These are phyloP conservation scores for Beauveria bassiana DNA, from an alignment of 2,329 filamentous ascomycete genomes.

Conservation along the genomic window DNA sequence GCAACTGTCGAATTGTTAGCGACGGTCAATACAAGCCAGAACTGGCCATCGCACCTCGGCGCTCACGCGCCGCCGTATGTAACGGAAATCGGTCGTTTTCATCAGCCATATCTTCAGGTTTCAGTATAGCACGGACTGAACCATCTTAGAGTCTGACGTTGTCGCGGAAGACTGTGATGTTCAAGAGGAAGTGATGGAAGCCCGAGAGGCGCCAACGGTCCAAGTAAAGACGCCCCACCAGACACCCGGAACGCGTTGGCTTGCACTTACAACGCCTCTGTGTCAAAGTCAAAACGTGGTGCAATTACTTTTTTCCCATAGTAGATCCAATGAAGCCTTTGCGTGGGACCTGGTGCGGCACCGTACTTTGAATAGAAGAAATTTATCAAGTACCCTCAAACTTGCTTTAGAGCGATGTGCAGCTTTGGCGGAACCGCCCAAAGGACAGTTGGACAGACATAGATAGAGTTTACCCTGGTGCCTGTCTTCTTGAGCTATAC, in stretches of 20 bases:
- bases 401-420: too few relatives aligned
- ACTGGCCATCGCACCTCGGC: conserved; percentile 54
- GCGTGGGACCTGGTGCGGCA: too few relatives aligned
- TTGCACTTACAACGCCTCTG: neutral
- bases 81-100: conserved; percentile 64
- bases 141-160: neutral
- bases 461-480: too few relatives aligned
- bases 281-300: too few relatives aligned
- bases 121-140: neutral
- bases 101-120: conserved; percentile 21
- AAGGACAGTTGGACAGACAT: too few relatives aligned
- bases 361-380: too few relatives aligned
- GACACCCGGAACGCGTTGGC: neutral
- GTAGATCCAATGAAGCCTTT: too few relatives aligned
- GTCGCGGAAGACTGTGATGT: neutral
- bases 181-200: neutral
- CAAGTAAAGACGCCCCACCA: neutral
- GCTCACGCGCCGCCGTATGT: conserved; percentile 80
- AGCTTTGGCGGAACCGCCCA: too few relatives aligned
- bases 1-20: conserved; percentile 39
- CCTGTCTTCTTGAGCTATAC: too few relatives aligned
- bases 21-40: neutral
- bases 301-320: too few relatives aligned
- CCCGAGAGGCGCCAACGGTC: neutral
- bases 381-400: too few relatives aligned